Evolutionary conservation across 2,329 filamentous ascomycete genomes (phyloP), one percentile per base, ranked within the genome.

Genomic region (Fusarium domesticum): DNA sequence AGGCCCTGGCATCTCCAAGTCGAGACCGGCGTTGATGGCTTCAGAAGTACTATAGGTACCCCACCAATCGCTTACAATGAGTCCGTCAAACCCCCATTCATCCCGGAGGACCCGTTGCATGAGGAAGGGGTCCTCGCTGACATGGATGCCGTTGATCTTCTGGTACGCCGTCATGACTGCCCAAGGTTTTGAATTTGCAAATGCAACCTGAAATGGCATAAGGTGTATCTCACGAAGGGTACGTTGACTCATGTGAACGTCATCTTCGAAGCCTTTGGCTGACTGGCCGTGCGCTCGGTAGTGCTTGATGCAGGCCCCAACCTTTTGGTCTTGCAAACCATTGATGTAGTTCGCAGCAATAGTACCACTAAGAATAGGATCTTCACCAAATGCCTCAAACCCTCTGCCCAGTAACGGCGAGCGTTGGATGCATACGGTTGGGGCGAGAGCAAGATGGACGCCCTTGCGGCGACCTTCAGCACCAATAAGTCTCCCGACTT

Each of bases 361-460:
- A 6, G 61, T 56, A 10, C 69, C 69, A 25, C 65, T 62, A 3
- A 71, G 57, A 14, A 66, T 58, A n/a, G 68, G 68, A 45, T 71
- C 69, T 41, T 71, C 64, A n/a, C 59, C 64, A 34, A 68, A 64
- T 20, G 63, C 65, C 47, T 71, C 69, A 43, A 70, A 71, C 10
- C 66, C 67, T 41, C 69, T 60, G 18, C 68, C 69, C 6, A 67
- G 64, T 1, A 71, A 54, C 0, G 68, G 69, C 6, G 64, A 68
- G 6, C 68, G 61, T 20, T 69, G 67, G 19, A 70, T 65, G 49
- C 65, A 72, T 16, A 73, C 49, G 0, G 56, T 59, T 2, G 54
- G 53, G 1, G 48, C 52, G 1, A 56, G 72, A 51, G 85, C 77
- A 8, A 87, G 76, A 57, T 88, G 83, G 8, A 84, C 75, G 42